Conservation (phyloP, 2,329 filamentous ascomycete genomes). For the Fusarium sp. region DNA sequence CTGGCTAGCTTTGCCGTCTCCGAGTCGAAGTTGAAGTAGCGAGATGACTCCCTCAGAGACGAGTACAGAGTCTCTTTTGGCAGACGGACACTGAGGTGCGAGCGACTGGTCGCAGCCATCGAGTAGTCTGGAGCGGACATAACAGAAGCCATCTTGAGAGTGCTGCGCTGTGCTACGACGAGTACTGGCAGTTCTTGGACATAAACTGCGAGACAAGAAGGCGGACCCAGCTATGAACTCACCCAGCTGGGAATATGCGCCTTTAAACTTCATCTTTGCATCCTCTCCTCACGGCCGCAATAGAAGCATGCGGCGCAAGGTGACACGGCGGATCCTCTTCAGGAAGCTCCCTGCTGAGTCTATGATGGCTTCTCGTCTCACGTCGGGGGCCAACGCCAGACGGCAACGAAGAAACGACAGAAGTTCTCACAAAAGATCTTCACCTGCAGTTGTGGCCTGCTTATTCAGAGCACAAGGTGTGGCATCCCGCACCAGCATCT, state of each 20-base stretch:
- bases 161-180: neutral
- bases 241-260: neutral
- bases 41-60: conserved; percentile 40
- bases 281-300: neutral
- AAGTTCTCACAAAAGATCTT: conserved; percentile 20
- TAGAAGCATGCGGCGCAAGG: conserved; percentile 9
- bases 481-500: conserved; percentile 9
- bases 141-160: conserved; percentile 43
- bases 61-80: conserved; percentile 43
- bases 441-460: conserved; percentile 26
- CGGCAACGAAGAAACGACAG: neutral
- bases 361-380: conserved; percentile 24
- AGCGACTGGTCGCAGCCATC: conserved; percentile 38
- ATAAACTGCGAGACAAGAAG: neutral
- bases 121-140: conserved; percentile 47
- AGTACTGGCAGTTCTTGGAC: neutral
- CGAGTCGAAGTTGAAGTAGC: conserved; percentile 41
- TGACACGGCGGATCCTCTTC: conserved; percentile 21
- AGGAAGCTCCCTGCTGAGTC: conserved; percentile 21
- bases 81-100: conserved; percentile 43
- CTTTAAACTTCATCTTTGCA: conserved; percentile 25
- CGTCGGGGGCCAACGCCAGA: conserved; percentile 17
- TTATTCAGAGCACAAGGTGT: conserved; percentile 18
- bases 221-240: neutral
- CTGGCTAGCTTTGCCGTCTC: conserved; percentile 39